Base-by-base conservation (phyloP, 495 filamentous ascomycete genomes). In the Hypoxylon lienhwacheense region DNA sequence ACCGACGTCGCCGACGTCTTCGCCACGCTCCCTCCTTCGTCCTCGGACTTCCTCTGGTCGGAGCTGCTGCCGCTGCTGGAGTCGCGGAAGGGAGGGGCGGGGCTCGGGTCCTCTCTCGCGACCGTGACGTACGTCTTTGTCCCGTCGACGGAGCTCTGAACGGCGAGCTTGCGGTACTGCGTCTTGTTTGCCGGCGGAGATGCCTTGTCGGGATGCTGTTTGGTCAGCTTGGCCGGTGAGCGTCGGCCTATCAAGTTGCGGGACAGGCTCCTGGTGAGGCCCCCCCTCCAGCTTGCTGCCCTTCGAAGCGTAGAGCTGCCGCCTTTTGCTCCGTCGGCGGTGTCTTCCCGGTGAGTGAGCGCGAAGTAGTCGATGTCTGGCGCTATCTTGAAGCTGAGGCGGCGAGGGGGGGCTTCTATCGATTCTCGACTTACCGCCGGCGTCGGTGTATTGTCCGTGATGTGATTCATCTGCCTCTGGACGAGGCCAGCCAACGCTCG, bases 1-100 rank as follows among this genome's bases (percentile, higher is more conserved):
- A 66, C 74, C 68, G 55, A 77, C 74, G 75, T 82, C 70, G 66
- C 78, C 63, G 55, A 75, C 66, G 50, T 77, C 72, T 35, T 79
- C 67, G 40, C 73, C 1, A 14, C 41, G 68, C 65, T 70, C 40
- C 48, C 39, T 17, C 60, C 31, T 39, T 56, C 57, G 1, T 61
- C 31, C 35, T 56, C 57, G 1, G 67, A 66, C 31, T 32, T 44
- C 16, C 61, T 37, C 11, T 61, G 59, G 7, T 64, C 55, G n/a
- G 68, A 66, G 36, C 16, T 40, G 54, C 54, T 61, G n/a, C 66
- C 64, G 36, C 16, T 40, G 54, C 54, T 61, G 5, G 53, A 52
- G 32, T 34, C 41, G 11, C 29, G 24, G 7, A 48, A 57, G 12
- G 59, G 24, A 14, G 35, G 43, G 3, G 40, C 12, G 0, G 33